Conservation (phyloP, 2,329 filamentous ascomycete species). For the Sporothrix luriei region DNA sequence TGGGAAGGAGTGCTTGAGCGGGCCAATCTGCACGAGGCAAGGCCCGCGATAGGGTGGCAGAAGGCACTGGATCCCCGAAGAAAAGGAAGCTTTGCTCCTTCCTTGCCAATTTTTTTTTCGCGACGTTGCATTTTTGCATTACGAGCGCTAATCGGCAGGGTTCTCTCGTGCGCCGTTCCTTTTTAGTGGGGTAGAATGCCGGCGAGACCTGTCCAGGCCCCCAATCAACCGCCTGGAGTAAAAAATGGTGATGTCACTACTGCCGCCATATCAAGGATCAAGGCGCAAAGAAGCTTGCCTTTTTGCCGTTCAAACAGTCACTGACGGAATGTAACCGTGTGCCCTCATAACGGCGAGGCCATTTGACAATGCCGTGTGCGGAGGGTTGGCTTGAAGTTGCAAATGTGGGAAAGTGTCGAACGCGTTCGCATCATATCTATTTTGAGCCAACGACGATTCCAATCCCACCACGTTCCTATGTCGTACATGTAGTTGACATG, state of each 20-base stretch:
- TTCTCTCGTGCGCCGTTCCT: neutral
- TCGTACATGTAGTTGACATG: neutral
- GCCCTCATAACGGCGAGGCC: too few species aligned
- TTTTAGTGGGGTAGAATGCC: neutral
- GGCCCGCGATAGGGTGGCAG: neutral
- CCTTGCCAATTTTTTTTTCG: neutral
- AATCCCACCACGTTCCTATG: neutral
- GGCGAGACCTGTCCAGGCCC: neutral
- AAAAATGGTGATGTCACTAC: slow-evolving; percentile 25
- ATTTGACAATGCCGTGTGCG: neutral
- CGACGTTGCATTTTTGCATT: neutral
- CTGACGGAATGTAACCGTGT: neutral
- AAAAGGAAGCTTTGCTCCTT: neutral
- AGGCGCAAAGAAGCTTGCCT: neutral
- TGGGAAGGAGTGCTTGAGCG: neutral
- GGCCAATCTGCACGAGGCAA: neutral
- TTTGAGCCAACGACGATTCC: slow-evolving; percentile 11
- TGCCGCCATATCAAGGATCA: slow-evolving; percentile 20
- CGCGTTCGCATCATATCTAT: neutral
- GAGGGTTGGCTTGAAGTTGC: too few species aligned
- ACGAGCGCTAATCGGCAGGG: neutral
- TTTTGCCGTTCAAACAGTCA: neutral
- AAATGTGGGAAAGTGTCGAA: too few species aligned
- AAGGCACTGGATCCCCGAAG: too few species aligned
- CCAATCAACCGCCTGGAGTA: neutral